Conservation (phyloP, 2,329 filamentous ascomycete genomes). For the Aspergillus phoenicis region DNA sequence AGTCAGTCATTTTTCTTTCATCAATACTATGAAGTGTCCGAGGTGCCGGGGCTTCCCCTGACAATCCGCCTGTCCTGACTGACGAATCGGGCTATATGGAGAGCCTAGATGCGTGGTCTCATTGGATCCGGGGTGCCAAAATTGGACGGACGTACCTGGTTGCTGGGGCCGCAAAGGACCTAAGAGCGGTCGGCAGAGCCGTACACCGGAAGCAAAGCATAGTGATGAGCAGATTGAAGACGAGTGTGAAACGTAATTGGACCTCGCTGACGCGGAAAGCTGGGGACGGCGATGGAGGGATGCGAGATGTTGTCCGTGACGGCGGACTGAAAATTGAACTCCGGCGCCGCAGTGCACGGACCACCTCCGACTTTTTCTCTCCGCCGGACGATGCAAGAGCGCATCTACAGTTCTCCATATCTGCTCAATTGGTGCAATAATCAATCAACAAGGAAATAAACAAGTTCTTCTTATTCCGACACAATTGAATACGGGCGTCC, state of each 20-base stretch:
- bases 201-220: conserved; percentile 42
- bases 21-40: background rate
- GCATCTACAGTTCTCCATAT: conserved; percentile 1
- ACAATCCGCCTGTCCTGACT: background rate
- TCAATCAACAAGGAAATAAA: too few species aligned
- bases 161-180: conserved; percentile 27
- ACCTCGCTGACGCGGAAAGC: background rate
- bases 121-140: background rate
- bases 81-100: background rate
- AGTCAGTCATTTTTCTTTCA: background rate
- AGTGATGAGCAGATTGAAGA: conserved; percentile 6
- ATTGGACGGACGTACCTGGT: conserved; percentile 24
- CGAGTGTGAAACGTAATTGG: background rate
- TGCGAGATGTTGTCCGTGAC: conserved; percentile 23
- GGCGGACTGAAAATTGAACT: conserved; percentile 37
- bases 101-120: background rate
- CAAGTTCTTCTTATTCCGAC: too few species aligned
- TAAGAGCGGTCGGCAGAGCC: conserved; percentile 33
- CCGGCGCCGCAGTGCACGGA: conserved; percentile 37
- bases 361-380: conserved; percentile 24
- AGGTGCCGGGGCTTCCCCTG: too few species aligned
- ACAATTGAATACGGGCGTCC: too few species aligned
- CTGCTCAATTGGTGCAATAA: background rate
- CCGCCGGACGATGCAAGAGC: background rate
- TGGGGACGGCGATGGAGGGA: conserved; percentile 15